Base-by-base conservation (phyloP, 2,329 filamentous ascomycete species). In the Colletotrichum eremochloae region DNA sequence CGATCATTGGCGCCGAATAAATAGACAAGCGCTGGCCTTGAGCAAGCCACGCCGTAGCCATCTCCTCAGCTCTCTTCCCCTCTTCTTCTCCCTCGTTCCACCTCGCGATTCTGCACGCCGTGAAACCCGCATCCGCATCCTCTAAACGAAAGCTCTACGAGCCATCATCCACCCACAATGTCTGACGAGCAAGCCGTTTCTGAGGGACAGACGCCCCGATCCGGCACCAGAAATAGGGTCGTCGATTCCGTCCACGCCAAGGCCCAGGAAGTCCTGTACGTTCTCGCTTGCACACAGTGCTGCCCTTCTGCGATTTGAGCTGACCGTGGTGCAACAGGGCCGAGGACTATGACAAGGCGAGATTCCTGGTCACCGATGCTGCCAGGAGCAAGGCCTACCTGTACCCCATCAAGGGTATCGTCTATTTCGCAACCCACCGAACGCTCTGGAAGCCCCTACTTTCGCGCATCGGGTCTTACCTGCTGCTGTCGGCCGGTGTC, bases 371-470 rank as follows among this genome's bases (percentile, higher is more conserved):
- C 53, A 83, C 87, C 52, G 90, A 94, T 77, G 93, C 94, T 42
- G 89, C 91, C 63, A 90, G 87, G 76, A 97, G 94, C 75, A 90
- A 91, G 62, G 90, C 95, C 15, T 76, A 76, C 60, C 63, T 97
- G 74, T 98, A 97, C 82, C 96, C 96, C 36, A 87, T 98, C 82
- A 95, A 88, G 85, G 90, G 90, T 2, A 88, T 91, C 64, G 76
- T 86, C 78, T 92, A 91, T 80, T 90, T 91, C 76, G 58, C 86
- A 55, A 84, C 83, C 33, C 88, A 91, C 75, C 84, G 83, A 20
- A 80, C 85, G 8, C 80, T 92, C 57, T 91, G 89, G 89, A 86
- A 86, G 76, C 90, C 90, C 1, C 86, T 91, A 55, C 75, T 87
- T 48, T 87, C 86, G 8, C 86, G 86, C 71, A 80, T 92, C 56